These are phyloP conservation scores for Diospyros kaki DNA, from an alignment of 148 eudicot species.

Conservation along the genomic window DNA sequence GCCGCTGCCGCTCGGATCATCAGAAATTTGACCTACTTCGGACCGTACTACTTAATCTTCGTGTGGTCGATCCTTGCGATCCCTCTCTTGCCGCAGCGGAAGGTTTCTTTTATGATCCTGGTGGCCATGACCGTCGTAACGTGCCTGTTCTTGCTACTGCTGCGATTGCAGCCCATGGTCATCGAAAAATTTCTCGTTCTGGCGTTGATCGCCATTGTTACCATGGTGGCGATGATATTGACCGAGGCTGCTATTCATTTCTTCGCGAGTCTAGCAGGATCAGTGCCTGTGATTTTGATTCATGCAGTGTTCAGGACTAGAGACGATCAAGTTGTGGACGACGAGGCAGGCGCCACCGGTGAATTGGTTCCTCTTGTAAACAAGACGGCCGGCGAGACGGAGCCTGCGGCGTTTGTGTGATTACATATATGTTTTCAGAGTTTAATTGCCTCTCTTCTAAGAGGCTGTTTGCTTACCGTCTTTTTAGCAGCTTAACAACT, in stretches of 20 bases:
- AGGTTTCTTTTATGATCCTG: constrained; percentile 29
- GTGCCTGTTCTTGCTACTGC: constrained; percentile 19
- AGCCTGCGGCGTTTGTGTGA: no score
- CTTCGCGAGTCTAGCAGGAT: constrained; percentile 21
- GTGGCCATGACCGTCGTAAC: constrained; percentile 26
- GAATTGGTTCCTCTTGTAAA: neutral
- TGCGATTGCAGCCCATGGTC: constrained; percentile 27
- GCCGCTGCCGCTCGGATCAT: constrained; percentile 24
- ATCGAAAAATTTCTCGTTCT: constrained; percentile 28
- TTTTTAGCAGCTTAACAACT: no score
- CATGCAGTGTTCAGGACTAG: constrained; percentile 27
- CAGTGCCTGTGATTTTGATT: constrained; percentile 25
- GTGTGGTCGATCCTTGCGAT: constrained; percentile 36
- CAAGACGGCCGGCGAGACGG: neutral
- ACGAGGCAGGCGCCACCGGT: constrained; percentile 9
- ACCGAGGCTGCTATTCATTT: constrained; percentile 36
- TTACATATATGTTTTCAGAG: no score
- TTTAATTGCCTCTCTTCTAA: no score
- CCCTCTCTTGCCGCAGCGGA: constrained; percentile 36
- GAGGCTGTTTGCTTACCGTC: no score
- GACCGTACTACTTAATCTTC: constrained; percentile 24
- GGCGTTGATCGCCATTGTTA: constrained; percentile 13
- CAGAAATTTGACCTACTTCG: constrained; percentile 27
- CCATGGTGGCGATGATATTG: constrained; percentile 25
- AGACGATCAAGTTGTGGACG: neutral